Base-by-base conservation (phyloP, 768 basidiomycete genomes). In the Neoboletus subvelutipes region DNA sequence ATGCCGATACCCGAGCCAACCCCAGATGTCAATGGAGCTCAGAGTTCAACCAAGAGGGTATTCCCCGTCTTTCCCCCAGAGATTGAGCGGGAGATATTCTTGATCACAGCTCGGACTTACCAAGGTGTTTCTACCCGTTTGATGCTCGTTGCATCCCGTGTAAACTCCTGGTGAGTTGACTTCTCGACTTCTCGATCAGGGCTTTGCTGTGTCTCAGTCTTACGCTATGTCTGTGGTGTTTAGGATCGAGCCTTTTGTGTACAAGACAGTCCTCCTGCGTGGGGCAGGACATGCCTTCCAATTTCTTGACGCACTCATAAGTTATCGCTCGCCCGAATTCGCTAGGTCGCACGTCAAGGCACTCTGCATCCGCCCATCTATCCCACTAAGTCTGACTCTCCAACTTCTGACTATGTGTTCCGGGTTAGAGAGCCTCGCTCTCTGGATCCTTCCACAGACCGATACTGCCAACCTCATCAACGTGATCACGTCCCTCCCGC, bases 181-280 rank as follows among this genome's bases (percentile, higher is more conserved):
- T 45, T 7, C 4, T 45, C 29, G 4, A 12, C 9, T 15, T 56
- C 18, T 24, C 42, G 9, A n/a, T 22, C 2, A 17, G 12, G 18
- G 8, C 3, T 28, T 18, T 22, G 34, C 3, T 31, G 28, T 40
- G 9, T 43, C 46, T 51, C 36, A 59, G 9, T 43, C 46, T 51
- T 29, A 59, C 24, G 6, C 10, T 6, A 12, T 20, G 4, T 15
- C 31, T 29, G 29, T 6, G 28, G 1, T 29, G n/a, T 29, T 11
- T 52, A 68, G 67, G 66, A 43, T 68, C n/a, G 61, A 67, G 45
- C 48, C 51, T 4, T 59, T 66, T 45, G 49, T 66, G 18, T 66
- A 67, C 45, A 55, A 56, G 40, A 67, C 53, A 7, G 51, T 63
- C 57, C 26, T 57, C n/a, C n/a, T 67, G 11, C 58, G 58, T 6